Base-by-base conservation (phyloP, 768 basidiomycete genomes). In the Pleurotus salmoneostramineus region DNA sequence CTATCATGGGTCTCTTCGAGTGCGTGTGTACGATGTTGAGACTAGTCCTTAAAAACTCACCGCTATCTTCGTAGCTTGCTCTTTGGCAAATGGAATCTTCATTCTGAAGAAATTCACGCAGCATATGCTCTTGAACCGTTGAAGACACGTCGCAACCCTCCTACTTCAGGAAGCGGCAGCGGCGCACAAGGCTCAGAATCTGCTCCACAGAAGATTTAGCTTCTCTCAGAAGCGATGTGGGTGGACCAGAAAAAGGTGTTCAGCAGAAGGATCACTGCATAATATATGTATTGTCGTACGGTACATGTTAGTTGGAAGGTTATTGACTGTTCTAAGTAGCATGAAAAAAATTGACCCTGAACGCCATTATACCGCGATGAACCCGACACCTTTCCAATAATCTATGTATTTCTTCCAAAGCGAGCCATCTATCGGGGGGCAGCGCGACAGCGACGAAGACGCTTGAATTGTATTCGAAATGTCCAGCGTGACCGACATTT, bases 1-100 rank as follows among this genome's bases (percentile, higher is more conserved):
- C 95, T 0, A 96, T 88, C 64, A 93, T 95, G 87, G 92, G 94
- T 11, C 71, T 83, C 8, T 96, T 97, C 64, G 92, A 94, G 91
- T 93, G 65, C 57, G 89, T 59, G 27, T 45, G 37, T 62, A 45
- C 58, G 55, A 27, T 27, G 21, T 27, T 60, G 56, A 42, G 35
- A 46, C 43, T 10, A 51, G 43, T 34, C 17, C 27, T 27, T 3
- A 6, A 31, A 48, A 40, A 35, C 31, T 14, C 46, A 8, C 36
- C 60, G 27, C 66, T 68, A 54, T 57, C 69, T 76, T 45, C 52
- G 46, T 27, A 76, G 77, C 61, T 64, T 76, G 44, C 57, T 81
- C 43, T 76, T 82, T 62, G 81, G 82, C 14, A 81, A 77, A 64
- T 81, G 80, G 80, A 68, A 74, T 17, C 58, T 80, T 33, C 52